These are phyloP conservation scores for Samsoniella hepiali DNA, from an alignment of 2,329 filamentous ascomycete genomes.

Conservation along the genomic window DNA sequence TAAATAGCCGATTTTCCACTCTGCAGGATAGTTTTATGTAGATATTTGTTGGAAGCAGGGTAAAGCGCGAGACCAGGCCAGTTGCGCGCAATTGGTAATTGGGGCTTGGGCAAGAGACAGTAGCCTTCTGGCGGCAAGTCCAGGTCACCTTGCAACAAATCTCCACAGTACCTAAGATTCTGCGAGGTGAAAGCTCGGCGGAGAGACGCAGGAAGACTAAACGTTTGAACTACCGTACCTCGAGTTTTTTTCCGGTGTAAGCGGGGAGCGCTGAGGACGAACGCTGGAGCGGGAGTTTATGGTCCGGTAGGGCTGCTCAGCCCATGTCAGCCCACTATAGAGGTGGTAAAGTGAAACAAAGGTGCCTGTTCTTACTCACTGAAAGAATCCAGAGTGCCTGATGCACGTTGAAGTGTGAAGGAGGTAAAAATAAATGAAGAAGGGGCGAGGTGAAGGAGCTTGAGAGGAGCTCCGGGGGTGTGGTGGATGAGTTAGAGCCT, in stretches of 20 bases:
- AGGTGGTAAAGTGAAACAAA: background rate
- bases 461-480: background rate
- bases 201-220: background rate
- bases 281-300: background rate
- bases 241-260: background rate
- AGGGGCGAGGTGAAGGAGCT: background rate
- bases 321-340: conserved; percentile 3
- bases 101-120: background rate
- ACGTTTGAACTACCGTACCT: background rate
- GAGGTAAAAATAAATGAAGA: background rate
- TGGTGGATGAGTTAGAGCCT: background rate
- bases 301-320: conserved; percentile 10
- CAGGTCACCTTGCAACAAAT: background rate
- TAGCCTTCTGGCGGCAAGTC: background rate
- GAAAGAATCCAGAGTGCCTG: background rate
- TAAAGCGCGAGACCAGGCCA: background rate
- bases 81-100: background rate
- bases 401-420: background rate
- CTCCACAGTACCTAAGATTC: background rate
- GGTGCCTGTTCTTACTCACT: background rate
- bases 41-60: background rate
- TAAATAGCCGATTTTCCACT: background rate
- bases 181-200: background rate
- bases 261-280: background rate
- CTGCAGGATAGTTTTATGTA: background rate